Evolutionary conservation across 1,284 basidiomycete species (phyloP).

Genomic region (Papiliotrema nemorosa): DNA sequence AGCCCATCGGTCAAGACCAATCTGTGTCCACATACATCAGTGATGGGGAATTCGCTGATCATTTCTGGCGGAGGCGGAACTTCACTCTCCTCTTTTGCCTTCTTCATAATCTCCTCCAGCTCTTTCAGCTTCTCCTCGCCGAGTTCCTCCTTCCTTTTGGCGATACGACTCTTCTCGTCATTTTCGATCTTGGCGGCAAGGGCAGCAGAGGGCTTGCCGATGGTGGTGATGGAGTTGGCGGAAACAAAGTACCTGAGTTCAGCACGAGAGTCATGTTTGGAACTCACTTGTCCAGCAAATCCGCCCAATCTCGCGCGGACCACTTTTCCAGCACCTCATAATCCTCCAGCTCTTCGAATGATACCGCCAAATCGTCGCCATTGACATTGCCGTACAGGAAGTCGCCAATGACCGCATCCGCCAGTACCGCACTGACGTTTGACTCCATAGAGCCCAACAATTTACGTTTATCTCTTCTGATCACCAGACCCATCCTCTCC

Average conservation of each 20-base stretch:
- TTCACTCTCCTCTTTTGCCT: constrained; percentile 84
- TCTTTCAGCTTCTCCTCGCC: constrained; percentile 77
- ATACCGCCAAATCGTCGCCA: constrained; percentile 70
- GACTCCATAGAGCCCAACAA: constrained; percentile 47
- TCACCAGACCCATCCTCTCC: constrained; percentile 81
- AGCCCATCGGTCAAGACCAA: neutral
- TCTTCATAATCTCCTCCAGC: constrained; percentile 67
- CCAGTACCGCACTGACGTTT: constrained; percentile 31
- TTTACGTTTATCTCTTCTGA: constrained; percentile 84
- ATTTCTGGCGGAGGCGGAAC: constrained; percentile 74
- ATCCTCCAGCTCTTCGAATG: constrained; percentile 75
- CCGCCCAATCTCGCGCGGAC: constrained; percentile 73
- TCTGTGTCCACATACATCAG: constrained; percentile 54
- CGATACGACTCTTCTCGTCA: constrained; percentile 75
- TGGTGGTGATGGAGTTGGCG: constrained; percentile 65
- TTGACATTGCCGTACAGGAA: constrained; percentile 83
- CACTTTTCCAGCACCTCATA: constrained; percentile 67
- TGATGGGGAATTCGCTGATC: constrained; percentile 78
- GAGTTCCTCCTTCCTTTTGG: constrained; percentile 64
- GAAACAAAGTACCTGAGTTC: constrained; percentile 69
- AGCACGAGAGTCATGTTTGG: constrained; percentile 2
- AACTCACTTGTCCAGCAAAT: constrained; percentile 72
- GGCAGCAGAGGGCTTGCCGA: constrained; percentile 84
- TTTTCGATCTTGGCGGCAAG: constrained; percentile 77
- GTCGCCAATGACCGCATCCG: constrained; percentile 68